Evolutionary conservation across 345 rosid species (phyloP), one percentile per base, ranked within the genome.

Genomic region (Hypericum androsaemum): DNA sequence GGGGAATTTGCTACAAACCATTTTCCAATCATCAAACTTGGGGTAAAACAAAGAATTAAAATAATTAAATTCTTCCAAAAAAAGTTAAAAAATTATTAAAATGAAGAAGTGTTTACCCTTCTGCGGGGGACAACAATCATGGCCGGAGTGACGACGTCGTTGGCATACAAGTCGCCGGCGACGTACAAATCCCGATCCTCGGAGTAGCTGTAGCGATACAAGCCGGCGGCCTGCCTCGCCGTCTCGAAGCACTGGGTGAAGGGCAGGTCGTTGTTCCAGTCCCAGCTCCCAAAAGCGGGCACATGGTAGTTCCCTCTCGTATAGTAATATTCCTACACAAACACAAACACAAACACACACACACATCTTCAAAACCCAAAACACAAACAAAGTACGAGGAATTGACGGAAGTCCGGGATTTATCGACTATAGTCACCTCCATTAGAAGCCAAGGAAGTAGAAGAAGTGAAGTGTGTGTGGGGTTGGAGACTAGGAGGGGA

Each of bases 221-320:
- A 55, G 5, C 87, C 77, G 10, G 82, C 32, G 2, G 32, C 76
- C 11, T 80, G 86, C 35, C 85, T 71, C 0, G 96, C 86, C 0
- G 95, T 72, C 32, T 94, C 94, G 44, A 94, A 94, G 58, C 99
- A 94, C 57, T 88, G 94, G 54, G 97, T 88, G 68, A 85, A 86
- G 0, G 97, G 90, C 16, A 83, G 74, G 43, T 78, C 84, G 16
- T 70, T 81, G 80, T 83, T 81, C 87, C 97, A 88, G 14, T 94
- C 95, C 97, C 99, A 88, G 85, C 94, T 86, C 6, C 99, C 97
- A 53, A 94, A 94, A 2, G 97, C 94, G 0, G 99, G 99, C 8
- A 92, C 84, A 60, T 84, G 94, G 40, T 22, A 22, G 32, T 22
- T 22, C 32, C 73, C 75, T 47, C 89, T 78, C 63, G 62, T 47